Conservation (phyloP, 352 stramenopile species). For the Globisporangium cylindrosporum region DNA sequence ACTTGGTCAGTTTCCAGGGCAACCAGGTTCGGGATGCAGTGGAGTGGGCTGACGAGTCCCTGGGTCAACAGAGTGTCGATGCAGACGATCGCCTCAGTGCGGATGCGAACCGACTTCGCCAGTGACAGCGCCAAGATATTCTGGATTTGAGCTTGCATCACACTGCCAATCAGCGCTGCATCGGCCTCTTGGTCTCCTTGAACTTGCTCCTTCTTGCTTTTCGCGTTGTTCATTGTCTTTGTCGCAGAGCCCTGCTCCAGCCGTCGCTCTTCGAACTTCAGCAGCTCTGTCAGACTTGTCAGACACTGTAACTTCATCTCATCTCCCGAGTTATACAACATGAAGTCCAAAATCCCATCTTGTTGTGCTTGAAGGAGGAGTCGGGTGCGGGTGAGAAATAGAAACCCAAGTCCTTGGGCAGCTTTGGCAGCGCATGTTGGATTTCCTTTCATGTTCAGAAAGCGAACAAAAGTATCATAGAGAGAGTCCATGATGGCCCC, state of each 20-base stretch:
- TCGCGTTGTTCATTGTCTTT: constrained; percentile 44
- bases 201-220: constrained; percentile 72
- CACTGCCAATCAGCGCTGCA: constrained; percentile 77
- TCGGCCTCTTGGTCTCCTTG: constrained; percentile 86
- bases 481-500: constrained; percentile 57
- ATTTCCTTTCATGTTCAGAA: constrained; percentile 41
- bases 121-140: constrained; percentile 60
- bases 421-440: constrained; percentile 60
- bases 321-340: constrained; percentile 35
- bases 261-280: constrained; percentile 68
- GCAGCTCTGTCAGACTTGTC: constrained; percentile 68
- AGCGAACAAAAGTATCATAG: constrained; percentile 57
- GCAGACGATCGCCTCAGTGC: constrained; percentile 65
- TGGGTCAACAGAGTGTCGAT: constrained; percentile 68
- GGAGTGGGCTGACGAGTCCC: constrained; percentile 71
- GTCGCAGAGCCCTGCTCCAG: constrained; percentile 47
- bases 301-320: constrained; percentile 70
- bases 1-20: constrained; percentile 76
- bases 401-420: constrained; percentile 78
- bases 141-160: constrained; percentile 81
- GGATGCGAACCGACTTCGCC: constrained; percentile 56
- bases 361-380: constrained; percentile 74
- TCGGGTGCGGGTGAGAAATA: constrained; percentile 64
- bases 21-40: constrained; percentile 80
- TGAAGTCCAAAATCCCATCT: constrained; percentile 51